Base-by-base conservation (phyloP, 306 rosid species). In the Mimosa pudica region DNA sequence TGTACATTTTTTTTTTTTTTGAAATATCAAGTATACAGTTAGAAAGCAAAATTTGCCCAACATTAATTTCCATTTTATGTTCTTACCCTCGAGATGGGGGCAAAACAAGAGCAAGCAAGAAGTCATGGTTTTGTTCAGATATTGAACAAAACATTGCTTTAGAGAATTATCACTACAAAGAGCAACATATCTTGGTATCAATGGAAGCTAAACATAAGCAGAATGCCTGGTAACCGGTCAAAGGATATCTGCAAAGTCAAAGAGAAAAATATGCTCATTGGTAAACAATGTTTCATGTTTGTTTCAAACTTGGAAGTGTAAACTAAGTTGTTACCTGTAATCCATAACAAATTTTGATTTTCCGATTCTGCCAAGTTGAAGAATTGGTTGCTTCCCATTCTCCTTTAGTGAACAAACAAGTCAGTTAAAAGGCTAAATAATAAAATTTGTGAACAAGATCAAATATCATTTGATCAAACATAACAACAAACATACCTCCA, bases 161-260 rank as follows among this genome's bases (percentile, higher is more conserved):
- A 61, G 54, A 68, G 48, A 51, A 14, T 80, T 75, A 57, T 58
- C 58, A 67, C 83, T 84, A 95, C 20, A 95, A 80, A 1, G 87
- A 80, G 88, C 97, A 92, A 48, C 98, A 95, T 62, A 92, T 92
- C 88, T 92, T 95, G 44, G 96, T 73, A 90, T 92, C 98, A 74
- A 95, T 88, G 75, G 98, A 91, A 80, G 98, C 94, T 83, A 95
- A 77, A 54, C 94, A 87, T 49, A 92, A 89, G 88, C 96, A 92
- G 81, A 95, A 95, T 5, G 98, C 98, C 78, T 95, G 97, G 87
- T 88, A 95, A 76, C 97, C 98, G 57, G 98, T 95, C 92, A 95
- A 82, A 64, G 97, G 98, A 87, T 91, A 91, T 82, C 97, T 90
- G 92, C 88, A 76, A 3, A 78, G 7, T 60, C 58, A 66, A 35